These are phyloP conservation scores for Boeremia exigua DNA, from an alignment of 2,329 filamentous ascomycete species.

Conservation along the genomic window DNA sequence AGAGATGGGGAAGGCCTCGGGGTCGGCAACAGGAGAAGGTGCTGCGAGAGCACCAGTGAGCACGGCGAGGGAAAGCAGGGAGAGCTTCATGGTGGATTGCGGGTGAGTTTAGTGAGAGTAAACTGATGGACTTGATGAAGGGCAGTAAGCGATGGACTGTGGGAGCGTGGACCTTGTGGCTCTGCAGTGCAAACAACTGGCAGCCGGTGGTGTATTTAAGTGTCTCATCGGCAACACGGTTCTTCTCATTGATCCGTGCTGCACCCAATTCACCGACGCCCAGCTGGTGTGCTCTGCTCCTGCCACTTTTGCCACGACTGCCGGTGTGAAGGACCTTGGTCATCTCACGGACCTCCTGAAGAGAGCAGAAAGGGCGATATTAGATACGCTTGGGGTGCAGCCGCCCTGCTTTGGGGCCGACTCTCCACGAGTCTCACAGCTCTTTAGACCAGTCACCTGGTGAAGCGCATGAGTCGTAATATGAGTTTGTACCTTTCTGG, in stretches of 20 bases:
- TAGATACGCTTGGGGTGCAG: neutral
- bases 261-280: neutral
- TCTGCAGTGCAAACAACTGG: neutral
- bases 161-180: neutral
- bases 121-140: neutral
- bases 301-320: constrained; percentile 5
- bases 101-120: neutral
- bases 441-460: neutral
- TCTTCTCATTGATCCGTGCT: neutral
- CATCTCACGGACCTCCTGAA: constrained; percentile 5
- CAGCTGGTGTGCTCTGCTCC: constrained; percentile 3
- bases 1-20: constrained; percentile 19
- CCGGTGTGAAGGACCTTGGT: constrained; percentile 4
- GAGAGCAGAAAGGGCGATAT: constrained; percentile 15
- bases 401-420: neutral
- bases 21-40: constrained; percentile 12
- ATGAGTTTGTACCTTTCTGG: neutral
- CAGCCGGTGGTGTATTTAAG: constrained; percentile 7
- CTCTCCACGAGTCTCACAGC: neutral
- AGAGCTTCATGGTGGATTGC: constrained; percentile 17
- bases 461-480: constrained; percentile 12
- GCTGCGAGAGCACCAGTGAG: constrained; percentile 14
- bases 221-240: too few relatives aligned
- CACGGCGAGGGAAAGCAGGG: constrained; percentile 15
- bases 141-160: neutral